A percentile compares a stretch with the other conserved stretches of the same genome.
These are phyloP conservation scores for Tetragonia tetragonoides DNA, from an alignment of 148 eudicot species.

Conservation along the genomic window DNA sequence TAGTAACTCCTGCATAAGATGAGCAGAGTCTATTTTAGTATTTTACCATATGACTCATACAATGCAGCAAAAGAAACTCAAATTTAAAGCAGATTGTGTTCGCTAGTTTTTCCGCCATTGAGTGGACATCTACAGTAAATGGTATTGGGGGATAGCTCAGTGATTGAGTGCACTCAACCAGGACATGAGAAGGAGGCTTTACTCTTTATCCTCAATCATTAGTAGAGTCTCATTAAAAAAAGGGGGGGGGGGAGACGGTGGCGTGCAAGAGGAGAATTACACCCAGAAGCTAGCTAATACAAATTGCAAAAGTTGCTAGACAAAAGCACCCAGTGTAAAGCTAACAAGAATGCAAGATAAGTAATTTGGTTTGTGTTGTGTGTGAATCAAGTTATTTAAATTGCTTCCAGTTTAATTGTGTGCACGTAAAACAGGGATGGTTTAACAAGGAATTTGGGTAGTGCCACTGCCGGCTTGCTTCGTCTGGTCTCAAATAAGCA, in stretches of 20 bases:
- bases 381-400: not conserved
- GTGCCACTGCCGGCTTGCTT: not conserved
- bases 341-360: not conserved
- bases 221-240: no score
- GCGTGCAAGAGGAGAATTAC: no score
- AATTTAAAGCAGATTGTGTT: no score
- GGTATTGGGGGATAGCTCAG: no score
- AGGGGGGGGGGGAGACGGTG: no score
- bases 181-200: no score
- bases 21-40: constrained; percentile 9
- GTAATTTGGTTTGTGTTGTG: not conserved
- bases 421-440: not conserved
- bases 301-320: not conserved
- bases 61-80: not conserved
- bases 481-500: not conserved
- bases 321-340: not conserved
- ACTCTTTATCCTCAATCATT: no score
- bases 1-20: constrained; percentile 79
- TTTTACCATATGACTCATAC: not conserved
- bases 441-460: not conserved
- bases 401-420: not conserved
- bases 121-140: no score
- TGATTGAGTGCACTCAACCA: no score
- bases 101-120: no score
- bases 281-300: not conserved